A percentile compares a stretch with the other conserved stretches of the same genome.
These are phyloP conservation scores for Tuber melanosporum DNA, from an alignment of 495 filamentous ascomycete genomes.

Conservation along the genomic window DNA sequence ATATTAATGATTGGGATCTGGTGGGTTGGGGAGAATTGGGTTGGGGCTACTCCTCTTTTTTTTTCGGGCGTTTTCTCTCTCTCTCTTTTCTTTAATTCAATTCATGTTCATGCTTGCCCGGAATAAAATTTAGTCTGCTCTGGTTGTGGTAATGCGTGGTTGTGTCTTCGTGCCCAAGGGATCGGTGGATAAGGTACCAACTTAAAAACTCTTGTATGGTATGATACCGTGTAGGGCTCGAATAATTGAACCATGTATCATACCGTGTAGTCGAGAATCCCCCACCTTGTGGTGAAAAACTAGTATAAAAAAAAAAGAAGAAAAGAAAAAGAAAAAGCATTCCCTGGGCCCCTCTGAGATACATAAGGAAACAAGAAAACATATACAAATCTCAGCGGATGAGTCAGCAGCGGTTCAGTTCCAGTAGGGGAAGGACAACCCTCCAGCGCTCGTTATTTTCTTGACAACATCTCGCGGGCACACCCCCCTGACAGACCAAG, in stretches of 20 bases:
- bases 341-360: too few relatives aligned
- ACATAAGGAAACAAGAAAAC: too few relatives aligned
- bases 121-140: not conserved
- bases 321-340: not conserved
- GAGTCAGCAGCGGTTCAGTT: not conserved
- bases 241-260: not conserved
- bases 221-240: not conserved
- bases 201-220: not conserved
- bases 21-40: not conserved
- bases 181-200: not conserved
- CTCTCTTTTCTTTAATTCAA: not conserved
- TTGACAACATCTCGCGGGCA: too few relatives aligned
- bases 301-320: not conserved
- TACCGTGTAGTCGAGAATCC: not conserved
- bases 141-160: not conserved
- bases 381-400: not conserved
- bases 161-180: not conserved
- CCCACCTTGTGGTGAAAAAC: not conserved
- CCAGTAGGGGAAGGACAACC: not conserved
- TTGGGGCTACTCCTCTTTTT: not conserved
- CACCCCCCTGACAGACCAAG: too few relatives aligned
- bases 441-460: too few relatives aligned
- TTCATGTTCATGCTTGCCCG: conserved; percentile 1
- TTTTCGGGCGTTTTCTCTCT: not conserved
- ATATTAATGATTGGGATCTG: not conserved